phyloP scores from a whole-genome alignment of 2,329 filamentous ascomycete species.

The Lecanicillium sp. region DNA sequence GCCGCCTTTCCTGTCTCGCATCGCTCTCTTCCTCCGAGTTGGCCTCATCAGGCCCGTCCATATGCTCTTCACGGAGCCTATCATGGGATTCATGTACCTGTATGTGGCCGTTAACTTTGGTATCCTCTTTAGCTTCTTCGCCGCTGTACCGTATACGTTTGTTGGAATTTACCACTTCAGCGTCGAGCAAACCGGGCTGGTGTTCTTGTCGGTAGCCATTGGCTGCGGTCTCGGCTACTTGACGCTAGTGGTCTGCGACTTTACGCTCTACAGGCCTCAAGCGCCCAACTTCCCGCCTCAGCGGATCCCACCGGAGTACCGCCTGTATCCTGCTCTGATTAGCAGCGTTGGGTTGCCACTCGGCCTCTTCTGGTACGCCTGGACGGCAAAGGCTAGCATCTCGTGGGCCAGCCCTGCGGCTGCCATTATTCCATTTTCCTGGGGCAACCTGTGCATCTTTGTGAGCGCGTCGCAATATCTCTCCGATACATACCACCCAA shows the following conservation, averaged over 20 bases:
- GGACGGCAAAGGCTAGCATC: conserved; percentile 38
- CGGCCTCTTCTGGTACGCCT: conserved; percentile 53
- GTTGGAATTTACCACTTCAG: conserved; percentile 34
- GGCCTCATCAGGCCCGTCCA: conserved; percentile 43
- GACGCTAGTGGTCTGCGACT: conserved; percentile 34
- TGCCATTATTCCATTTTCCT: conserved; percentile 48
- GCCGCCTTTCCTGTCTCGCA: conserved; percentile 16
- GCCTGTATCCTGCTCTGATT: conserved; percentile 51
- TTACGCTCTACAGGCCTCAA: conserved; percentile 32
- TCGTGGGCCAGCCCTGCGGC: conserved; percentile 44
- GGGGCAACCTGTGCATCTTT: conserved; percentile 54
- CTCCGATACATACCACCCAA: conserved; percentile 47
- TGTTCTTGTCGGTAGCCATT: conserved; percentile 37
- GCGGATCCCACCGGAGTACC: conserved; percentile 43
- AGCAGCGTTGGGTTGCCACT: conserved; percentile 45
- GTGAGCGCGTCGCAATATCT: conserved; percentile 44
- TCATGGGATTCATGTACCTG: conserved; percentile 47
- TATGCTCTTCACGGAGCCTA: conserved; percentile 56
- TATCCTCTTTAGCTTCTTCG: conserved; percentile 46
- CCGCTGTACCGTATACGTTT: conserved; percentile 42
- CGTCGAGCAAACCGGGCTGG: conserved; percentile 31
- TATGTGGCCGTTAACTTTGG: conserved; percentile 45
- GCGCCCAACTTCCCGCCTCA: conserved; percentile 22
- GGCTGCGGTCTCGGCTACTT: conserved; percentile 36
- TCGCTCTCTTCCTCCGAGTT: conserved; percentile 29